These are phyloP conservation scores for Botryotinia calthae DNA, from an alignment of 2,329 filamentous ascomycete species.

Conservation along the genomic window DNA sequence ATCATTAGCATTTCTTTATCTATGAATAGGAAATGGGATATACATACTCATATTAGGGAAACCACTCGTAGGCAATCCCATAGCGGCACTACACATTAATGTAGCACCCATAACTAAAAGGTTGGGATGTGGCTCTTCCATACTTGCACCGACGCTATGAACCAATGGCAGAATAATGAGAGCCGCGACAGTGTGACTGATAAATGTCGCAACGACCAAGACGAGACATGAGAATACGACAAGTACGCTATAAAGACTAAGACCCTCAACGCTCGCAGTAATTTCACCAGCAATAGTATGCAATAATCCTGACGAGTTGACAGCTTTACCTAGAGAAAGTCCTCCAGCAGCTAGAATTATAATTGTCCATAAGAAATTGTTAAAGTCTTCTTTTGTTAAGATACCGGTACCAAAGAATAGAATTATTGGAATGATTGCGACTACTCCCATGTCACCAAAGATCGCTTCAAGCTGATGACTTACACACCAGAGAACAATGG, in stretches of 20 bases:
- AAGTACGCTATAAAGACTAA: constrained; percentile 82
- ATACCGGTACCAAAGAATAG: constrained; percentile 97
- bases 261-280: constrained; percentile 67
- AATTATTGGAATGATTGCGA: constrained; percentile 92
- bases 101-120: constrained; percentile 92
- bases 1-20: constrained; percentile 24
- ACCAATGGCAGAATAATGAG: constrained; percentile 93
- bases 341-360: constrained; percentile 96
- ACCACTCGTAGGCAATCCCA: constrained; percentile 92
- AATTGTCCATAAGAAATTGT: constrained; percentile 99
- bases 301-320: constrained; percentile 87
- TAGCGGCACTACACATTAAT: constrained; percentile 95
- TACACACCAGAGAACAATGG: constrained; percentile 89
- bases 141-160: constrained; percentile 75
- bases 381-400: constrained; percentile 97
- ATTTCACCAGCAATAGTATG: constrained; percentile 83
- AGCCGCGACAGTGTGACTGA: constrained; percentile 94
- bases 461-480: constrained; percentile 82
- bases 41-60: constrained; percentile 99
- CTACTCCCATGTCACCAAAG: constrained; percentile 97
- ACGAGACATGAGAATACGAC: constrained; percentile 83
- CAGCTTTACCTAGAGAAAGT: constrained; percentile 86
- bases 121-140: constrained; percentile 91
- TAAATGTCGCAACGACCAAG: constrained; percentile 92
- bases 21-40: not conserved